These are phyloP conservation scores for Glycine tomentella DNA, from an alignment of 306 rosid species.

Conservation along the genomic window DNA sequence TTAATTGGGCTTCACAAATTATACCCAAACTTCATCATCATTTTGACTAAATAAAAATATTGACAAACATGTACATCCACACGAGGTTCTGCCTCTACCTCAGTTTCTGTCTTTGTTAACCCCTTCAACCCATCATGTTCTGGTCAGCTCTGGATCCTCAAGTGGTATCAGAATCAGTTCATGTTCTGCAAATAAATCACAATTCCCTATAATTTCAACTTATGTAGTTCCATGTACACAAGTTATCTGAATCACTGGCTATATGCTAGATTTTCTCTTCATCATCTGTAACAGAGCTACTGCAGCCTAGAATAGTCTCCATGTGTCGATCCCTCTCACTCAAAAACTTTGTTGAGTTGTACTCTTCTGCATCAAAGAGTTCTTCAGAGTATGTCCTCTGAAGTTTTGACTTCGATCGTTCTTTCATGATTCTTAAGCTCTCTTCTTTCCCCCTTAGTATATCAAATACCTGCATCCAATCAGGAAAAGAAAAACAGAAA, in stretches of 20 bases:
- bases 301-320: constrained; percentile 61
- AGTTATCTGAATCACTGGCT: constrained; percentile 20
- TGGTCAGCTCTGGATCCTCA: constrained; percentile 35
- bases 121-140: constrained; percentile 24
- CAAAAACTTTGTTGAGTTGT: constrained; percentile 77
- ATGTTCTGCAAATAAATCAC: constrained; percentile 26
- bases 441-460: constrained; percentile 66
- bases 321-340: constrained; percentile 59
- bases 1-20: constrained; percentile 22
- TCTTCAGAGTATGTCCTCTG: constrained; percentile 82
- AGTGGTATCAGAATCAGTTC: constrained; percentile 39
- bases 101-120: constrained; percentile 13
- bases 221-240: constrained; percentile 32
- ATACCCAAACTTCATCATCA: constrained; percentile 23
- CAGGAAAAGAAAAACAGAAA: neutral
- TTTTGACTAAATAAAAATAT: constrained; percentile 34
- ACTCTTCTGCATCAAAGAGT: constrained; percentile 84
- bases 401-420: constrained; percentile 63
- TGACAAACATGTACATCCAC: constrained; percentile 37
- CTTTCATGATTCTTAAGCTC: constrained; percentile 46
- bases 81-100: constrained; percentile 15
- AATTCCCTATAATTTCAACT: constrained; percentile 5
- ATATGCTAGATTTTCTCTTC: constrained; percentile 23
- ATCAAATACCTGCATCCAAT: constrained; percentile 63
- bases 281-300: constrained; percentile 35